These are phyloP conservation scores for Lactarius sp. DNA, from an alignment of 768 basidiomycete genomes.

Conservation along the genomic window DNA sequence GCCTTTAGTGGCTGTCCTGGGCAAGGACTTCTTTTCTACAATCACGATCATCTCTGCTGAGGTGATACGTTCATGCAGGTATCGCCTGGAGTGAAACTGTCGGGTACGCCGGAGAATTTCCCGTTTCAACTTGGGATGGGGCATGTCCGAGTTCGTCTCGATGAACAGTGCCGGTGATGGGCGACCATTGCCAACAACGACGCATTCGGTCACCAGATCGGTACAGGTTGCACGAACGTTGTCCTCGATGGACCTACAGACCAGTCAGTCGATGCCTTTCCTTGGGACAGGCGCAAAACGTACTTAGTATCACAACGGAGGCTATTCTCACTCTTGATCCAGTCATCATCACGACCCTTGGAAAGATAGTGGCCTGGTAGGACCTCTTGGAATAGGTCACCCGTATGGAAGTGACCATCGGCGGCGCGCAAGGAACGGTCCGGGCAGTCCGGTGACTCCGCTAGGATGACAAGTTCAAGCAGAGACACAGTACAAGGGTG, in stretches of 20 bases:
- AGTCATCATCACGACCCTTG: conserved; percentile 75
- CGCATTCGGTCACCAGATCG: conserved; percentile 62
- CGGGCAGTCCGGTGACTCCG: conserved; percentile 67
- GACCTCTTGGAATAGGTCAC: conserved; percentile 71
- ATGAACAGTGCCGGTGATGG: conserved; percentile 75
- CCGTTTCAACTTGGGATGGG: conserved; percentile 56
- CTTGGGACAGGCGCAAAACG: conserved; percentile 19
- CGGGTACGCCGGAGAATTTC: conserved; percentile 70
- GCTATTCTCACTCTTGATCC: conserved; percentile 80
- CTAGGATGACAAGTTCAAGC: conserved; percentile 65
- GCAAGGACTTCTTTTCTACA: conserved; percentile 60
- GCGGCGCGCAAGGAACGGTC: conserved; percentile 48
- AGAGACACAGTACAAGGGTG: conserved; percentile 52
- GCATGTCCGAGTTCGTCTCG: conserved; percentile 48
- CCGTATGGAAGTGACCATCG: conserved; percentile 76
- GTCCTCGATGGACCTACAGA: conserved; percentile 64
- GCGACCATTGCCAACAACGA: conserved; percentile 72
- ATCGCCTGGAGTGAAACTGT: conserved; percentile 68
- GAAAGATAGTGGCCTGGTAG: conserved; percentile 54
- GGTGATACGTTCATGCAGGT: conserved; percentile 74
- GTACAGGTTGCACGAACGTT: conserved; percentile 63
- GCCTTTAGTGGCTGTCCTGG: conserved; percentile 76
- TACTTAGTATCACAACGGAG: conserved; percentile 73
- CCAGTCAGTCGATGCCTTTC: background rate
- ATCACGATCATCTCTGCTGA: conserved; percentile 61